Conservation (phyloP, 2,329 filamentous ascomycete genomes). For the Pyrenophora tritici-repentis region DNA sequence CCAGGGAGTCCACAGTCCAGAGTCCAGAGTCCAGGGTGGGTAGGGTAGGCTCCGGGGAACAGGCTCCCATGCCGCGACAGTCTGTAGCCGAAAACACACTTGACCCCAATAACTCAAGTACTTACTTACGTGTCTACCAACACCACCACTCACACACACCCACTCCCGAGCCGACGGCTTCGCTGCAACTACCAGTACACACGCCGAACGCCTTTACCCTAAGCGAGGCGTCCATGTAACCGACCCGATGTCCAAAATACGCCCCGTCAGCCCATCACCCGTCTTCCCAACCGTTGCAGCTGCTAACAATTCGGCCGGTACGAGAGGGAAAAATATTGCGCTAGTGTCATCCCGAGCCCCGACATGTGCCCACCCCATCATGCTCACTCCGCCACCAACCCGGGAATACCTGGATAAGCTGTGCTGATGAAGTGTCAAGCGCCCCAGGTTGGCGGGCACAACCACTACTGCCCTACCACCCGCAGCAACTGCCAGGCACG, state of each 20-base stretch:
- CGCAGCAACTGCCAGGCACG: constrained; percentile 22
- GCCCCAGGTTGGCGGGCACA: constrained; percentile 11
- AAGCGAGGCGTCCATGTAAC: constrained; percentile 1
- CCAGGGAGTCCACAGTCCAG: constrained; percentile 4
- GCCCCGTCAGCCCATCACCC: constrained; percentile 6
- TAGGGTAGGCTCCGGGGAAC: constrained; percentile 12
- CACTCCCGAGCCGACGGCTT: constrained; percentile 25
- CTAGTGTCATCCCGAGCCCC: constrained; percentile 11
- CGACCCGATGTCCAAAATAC: constrained; percentile 21
- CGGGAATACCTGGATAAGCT: constrained; percentile 7
- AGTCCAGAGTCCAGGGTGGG: no score
- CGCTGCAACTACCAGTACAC: constrained; percentile 10
- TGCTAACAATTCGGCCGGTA: constrained; percentile 10
- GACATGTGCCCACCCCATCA: not conserved
- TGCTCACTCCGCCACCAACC: constrained; percentile 9
- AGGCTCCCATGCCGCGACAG: constrained; percentile 18
- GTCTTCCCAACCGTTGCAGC: not conserved
- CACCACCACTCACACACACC: no score
- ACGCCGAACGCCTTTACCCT: constrained; percentile 5
- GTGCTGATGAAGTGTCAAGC: constrained; percentile 15
- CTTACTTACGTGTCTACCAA: no score
- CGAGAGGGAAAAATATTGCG: not conserved
- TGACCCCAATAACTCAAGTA: constrained; percentile 7
- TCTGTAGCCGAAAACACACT: constrained; percentile 16
- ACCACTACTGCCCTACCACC: constrained; percentile 11